Percentiles rank a stretch among this genome's conserved stretches.
These are phyloP conservation scores for Phytophthora cryptogea DNA, from an alignment of 352 stramenopile genomes.

Conservation along the genomic window DNA sequence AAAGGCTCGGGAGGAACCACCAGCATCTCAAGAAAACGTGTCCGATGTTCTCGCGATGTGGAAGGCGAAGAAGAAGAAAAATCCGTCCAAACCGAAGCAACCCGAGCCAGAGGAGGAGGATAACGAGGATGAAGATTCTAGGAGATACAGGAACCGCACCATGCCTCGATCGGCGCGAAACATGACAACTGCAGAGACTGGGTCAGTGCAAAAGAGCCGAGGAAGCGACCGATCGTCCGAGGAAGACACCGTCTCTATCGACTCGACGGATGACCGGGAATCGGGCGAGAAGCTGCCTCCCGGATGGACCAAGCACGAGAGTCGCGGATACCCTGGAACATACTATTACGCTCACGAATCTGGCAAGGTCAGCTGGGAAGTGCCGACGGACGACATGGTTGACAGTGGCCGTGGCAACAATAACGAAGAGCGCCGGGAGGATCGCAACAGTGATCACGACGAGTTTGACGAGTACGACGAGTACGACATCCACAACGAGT, in stretches of 20 bases:
- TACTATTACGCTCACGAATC: slow-evolving; percentile 74
- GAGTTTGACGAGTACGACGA: slow-evolving; percentile 21
- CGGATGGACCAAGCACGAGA: slow-evolving; percentile 73
- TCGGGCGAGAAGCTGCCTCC: slow-evolving; percentile 41
- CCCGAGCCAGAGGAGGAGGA: slow-evolving; percentile 12
- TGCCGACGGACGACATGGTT: slow-evolving; percentile 44
- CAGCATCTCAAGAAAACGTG: slow-evolving; percentile 34
- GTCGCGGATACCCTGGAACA: slow-evolving; percentile 58
- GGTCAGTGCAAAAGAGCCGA: slow-evolving; percentile 40
- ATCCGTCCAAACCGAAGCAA: slow-evolving; percentile 16
- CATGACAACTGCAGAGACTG: slow-evolving; percentile 17
- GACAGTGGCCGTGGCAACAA: slow-evolving; percentile 13
- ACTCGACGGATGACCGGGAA: slow-evolving; percentile 40
- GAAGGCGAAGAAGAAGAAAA: slow-evolving; percentile 48
- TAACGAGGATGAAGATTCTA: slow-evolving; percentile 21
- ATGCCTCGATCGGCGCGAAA: slow-evolving; percentile 11
- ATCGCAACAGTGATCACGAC: slow-evolving; percentile 32
- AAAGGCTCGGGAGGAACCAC: slow-evolving; percentile 18
- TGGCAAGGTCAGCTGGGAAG: slow-evolving; percentile 69
- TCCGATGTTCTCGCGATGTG: slow-evolving; percentile 56
- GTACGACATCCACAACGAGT: slow-evolving; percentile 12
- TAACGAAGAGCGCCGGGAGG: slow-evolving; percentile 14
- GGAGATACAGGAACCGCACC: slow-evolving; percentile 17
- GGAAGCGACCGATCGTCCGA: slow-evolving; percentile 46
- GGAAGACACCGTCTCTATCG: slow-evolving; percentile 50